phyloP scores from a whole-genome alignment of 306 rosid species.

The Fragaria nilgerrensis region DNA sequence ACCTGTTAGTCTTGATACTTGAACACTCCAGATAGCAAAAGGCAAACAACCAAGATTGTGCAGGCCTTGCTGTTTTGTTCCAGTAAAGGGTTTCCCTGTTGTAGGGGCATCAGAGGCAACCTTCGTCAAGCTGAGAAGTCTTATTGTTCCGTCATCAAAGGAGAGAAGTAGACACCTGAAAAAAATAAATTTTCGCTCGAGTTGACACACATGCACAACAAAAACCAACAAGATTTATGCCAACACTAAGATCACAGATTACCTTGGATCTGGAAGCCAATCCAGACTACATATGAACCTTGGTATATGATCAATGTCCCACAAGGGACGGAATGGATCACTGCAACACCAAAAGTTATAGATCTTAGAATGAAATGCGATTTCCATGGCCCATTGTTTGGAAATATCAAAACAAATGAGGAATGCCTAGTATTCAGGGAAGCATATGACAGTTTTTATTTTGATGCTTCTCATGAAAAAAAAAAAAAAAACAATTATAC shows the following conservation, averaged over 20 bases:
- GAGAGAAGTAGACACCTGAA: constrained; percentile 73
- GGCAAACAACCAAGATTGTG: constrained; percentile 50
- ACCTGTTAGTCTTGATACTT: constrained; percentile 80
- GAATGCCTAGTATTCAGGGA: neutral
- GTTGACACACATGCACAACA: neutral
- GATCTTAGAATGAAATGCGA: constrained; percentile 13
- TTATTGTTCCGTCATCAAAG: constrained; percentile 90
- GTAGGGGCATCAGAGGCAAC: constrained; percentile 74
- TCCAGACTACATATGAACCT: constrained; percentile 77
- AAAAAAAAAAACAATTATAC: too few species aligned
- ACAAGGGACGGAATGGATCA: constrained; percentile 85
- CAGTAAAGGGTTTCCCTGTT: constrained; percentile 60
- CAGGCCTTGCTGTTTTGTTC: constrained; percentile 69
- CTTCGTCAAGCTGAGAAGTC: constrained; percentile 66
- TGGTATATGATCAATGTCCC: constrained; percentile 62
- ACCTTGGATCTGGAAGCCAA: constrained; percentile 89
- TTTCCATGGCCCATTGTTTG: neutral
- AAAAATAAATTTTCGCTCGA: constrained; percentile 22
- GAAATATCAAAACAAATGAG: neutral
- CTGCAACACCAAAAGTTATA: constrained; percentile 41
- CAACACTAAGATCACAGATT: constrained; percentile 16
- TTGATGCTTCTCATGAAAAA: neutral
- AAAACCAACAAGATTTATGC: neutral
- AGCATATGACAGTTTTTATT: neutral
- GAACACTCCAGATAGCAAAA: constrained; percentile 82